Percentiles rank a stretch among this genome's conserved stretches.
phyloP scores from a whole-genome alignment of 2,329 filamentous ascomycete species.

The Talaromyces sp. region DNA sequence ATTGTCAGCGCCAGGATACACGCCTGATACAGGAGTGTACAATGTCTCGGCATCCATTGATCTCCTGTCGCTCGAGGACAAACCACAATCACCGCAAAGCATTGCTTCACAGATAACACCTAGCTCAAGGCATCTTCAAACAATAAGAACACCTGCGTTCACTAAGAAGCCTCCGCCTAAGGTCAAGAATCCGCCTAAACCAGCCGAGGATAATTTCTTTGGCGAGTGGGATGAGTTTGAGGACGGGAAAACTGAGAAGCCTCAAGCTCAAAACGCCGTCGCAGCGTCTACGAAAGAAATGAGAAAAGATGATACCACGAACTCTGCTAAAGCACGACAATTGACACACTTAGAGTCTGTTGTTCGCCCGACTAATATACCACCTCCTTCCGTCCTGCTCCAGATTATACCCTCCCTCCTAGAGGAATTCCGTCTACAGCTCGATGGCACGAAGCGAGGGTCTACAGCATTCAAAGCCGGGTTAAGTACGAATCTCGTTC shows the following conservation, averaged over 20 bases:
- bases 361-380: constrained; percentile 75
- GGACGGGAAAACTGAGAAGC: constrained; percentile 1
- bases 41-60: constrained; percentile 28
- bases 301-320: not conserved
- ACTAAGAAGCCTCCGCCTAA: constrained; percentile 22
- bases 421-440: constrained; percentile 57
- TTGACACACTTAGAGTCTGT: constrained; percentile 17
- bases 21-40: not conserved
- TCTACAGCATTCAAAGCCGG: constrained; percentile 39
- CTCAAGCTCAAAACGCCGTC: not conserved
- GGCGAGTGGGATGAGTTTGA: constrained; percentile 56
- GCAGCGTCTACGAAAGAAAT: not conserved
- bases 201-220: constrained; percentile 38
- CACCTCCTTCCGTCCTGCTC: constrained; percentile 79
- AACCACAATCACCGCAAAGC: constrained; percentile 6
- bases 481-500: constrained; percentile 28
- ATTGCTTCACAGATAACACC: constrained; percentile 2
- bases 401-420: constrained; percentile 71
- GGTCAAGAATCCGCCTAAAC: constrained; percentile 19
- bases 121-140: constrained; percentile 4
- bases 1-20: not conserved
- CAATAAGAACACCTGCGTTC: constrained; percentile 22
- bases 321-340: constrained; percentile 5
- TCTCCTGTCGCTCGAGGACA: constrained; percentile 29
- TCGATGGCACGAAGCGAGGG: constrained; percentile 63